Percentiles rank a stretch among this genome's conserved stretches.
phyloP scores from a whole-genome alignment of 495 filamentous ascomycete species.

The Daldinia childiae region DNA sequence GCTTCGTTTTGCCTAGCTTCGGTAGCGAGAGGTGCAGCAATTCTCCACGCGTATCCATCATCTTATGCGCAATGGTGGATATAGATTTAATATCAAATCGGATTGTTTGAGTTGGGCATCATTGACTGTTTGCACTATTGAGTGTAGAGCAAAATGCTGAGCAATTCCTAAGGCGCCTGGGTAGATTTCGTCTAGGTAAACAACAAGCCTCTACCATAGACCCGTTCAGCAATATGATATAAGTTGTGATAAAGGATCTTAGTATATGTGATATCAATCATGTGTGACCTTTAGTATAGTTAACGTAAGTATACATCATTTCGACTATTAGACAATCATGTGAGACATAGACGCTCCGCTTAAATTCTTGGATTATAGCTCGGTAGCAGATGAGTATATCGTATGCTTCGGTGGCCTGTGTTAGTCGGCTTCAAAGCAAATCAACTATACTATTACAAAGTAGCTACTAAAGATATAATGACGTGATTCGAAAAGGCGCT shows the following conservation, averaged over 20 bases:
- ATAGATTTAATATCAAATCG: constrained; percentile 5
- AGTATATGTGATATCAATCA: neutral
- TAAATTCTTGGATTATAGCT: too few species aligned
- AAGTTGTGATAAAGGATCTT: neutral
- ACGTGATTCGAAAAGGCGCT: neutral
- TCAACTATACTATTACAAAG: neutral
- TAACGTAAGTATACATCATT: neutral
- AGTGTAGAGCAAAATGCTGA: neutral
- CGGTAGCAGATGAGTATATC: too few species aligned
- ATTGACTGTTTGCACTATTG: neutral
- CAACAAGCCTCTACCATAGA: neutral
- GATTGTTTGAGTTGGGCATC: constrained; percentile 1
- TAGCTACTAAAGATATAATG: neutral
- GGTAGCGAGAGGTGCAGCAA: constrained; percentile 4
- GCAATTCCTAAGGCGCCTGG: neutral
- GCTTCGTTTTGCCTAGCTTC: constrained; percentile 25
- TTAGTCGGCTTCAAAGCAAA: too few species aligned
- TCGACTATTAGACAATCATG: neutral
- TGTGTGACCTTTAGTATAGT: neutral
- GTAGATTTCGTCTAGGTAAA: neutral
- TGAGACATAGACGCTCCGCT: too few species aligned
- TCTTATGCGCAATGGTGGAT: constrained; percentile 15
- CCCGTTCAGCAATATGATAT: neutral
- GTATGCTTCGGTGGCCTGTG: too few species aligned
- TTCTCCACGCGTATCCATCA: constrained; percentile 27